Base-by-base conservation (phyloP, 345 rosid genomes). In the Gossypium rotundifolium region DNA sequence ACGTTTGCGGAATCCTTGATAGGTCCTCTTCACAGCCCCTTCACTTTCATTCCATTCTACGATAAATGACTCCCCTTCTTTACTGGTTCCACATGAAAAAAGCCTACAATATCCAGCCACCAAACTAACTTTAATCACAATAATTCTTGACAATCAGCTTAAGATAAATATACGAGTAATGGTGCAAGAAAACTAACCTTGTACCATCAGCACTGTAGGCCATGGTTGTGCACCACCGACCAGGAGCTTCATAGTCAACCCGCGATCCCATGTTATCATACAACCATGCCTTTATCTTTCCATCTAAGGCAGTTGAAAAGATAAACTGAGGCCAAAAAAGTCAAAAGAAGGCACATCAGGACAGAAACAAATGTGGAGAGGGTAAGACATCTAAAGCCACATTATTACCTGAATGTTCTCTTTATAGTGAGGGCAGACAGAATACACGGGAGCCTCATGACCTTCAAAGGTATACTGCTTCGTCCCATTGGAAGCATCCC, bases 11-110 rank as follows among this genome's bases (percentile, higher is more conserved):
- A 88, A 90, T 78, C 97, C 97, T 83, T 81, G 92, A 80, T 92
- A 92, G 66, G 85, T 86, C 82, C 93, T 86, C 81, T 83, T 92
- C 65, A 90, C 92, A 66, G 90, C 91, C 65, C 97, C 97, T 85
- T 92, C 97, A 74, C 95, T 88, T 85, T 92, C 97, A 74, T 92
- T 92, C 97, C 97, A 92, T 74, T 92, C 97, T 71, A 92, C 95
- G 71, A 92, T 86, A 78, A 77, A 81, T 3, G 97, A 90, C 38
- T 90, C 93, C 45, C 93, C 97, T 2, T 92, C 97, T 86, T 90
- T 90, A 83, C 95, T 90, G 73, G 97, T 92, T 74, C 97, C 97
- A 49, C 97, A 92, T 16, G 97, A 92, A 79, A 92, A 91, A 40
- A 91, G 84, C 85, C 97, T 91, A 77, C 73, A 74, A 58, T 29